These are phyloP conservation scores for Cercospora sp. DNA, from an alignment of 2,329 filamentous ascomycete species.

Conservation along the genomic window DNA sequence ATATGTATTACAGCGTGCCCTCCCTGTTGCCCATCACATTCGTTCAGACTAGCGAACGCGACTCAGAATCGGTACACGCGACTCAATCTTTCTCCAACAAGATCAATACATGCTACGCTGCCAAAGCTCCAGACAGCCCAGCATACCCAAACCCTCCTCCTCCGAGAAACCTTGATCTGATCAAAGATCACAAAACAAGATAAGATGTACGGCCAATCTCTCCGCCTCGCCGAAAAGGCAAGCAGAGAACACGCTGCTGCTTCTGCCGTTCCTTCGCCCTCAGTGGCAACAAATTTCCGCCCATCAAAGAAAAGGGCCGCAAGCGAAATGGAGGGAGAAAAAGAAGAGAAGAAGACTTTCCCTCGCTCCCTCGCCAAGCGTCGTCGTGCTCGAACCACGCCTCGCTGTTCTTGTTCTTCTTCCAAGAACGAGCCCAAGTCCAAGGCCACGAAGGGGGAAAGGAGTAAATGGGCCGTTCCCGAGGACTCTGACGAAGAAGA, in stretches of 20 bases:
- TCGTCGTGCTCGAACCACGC: background rate
- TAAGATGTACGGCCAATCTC: background rate
- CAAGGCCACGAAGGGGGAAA: background rate
- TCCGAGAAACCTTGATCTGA: background rate
- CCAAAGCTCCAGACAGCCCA: background rate
- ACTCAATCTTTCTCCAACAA: background rate
- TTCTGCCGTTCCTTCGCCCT: background rate
- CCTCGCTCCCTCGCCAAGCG: background rate
- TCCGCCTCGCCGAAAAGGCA: background rate
- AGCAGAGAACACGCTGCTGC: background rate
- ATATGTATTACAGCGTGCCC: background rate
- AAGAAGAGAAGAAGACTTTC: background rate
- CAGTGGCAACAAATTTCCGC: background rate
- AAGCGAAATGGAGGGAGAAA: background rate
- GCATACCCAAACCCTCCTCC: background rate
- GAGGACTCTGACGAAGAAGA: background rate
- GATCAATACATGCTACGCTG: background rate
- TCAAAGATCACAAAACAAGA: too few relatives aligned
- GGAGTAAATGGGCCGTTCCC: background rate
- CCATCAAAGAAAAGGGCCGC: background rate
- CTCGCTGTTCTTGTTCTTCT: background rate
- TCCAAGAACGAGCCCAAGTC: background rate
- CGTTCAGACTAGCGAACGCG: background rate
- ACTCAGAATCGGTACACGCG: background rate
- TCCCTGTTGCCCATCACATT: background rate